Evolutionary conservation across 257 asterid genomes (phyloP).

Genomic region (Cynanchum wilfordii): DNA sequence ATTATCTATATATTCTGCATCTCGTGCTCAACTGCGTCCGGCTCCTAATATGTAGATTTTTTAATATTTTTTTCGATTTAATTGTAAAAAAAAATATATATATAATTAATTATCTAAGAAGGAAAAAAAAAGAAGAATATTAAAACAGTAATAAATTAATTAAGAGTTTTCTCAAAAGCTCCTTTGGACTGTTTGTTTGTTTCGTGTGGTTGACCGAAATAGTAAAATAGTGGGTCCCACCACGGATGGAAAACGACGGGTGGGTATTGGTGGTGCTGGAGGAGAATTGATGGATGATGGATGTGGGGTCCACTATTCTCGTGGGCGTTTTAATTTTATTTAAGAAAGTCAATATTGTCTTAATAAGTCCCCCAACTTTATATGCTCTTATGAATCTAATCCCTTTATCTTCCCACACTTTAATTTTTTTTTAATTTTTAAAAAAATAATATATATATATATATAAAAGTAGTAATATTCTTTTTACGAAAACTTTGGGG

Average conservation of each 20-base stretch:
- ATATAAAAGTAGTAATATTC: not conserved
- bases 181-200: not conserved
- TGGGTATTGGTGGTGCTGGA: not conserved
- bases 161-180: not conserved
- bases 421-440: not conserved
- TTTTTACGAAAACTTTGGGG: not conserved
- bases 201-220: not conserved
- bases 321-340: not conserved
- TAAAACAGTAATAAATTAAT: too few relatives aligned
- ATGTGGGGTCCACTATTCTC: not conserved
- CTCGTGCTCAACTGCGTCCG: too few relatives aligned
- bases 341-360: not conserved
- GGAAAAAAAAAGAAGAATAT: too few relatives aligned
- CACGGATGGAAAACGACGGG: conserved; percentile 1
- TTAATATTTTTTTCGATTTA: too few relatives aligned
- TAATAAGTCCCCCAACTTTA: not conserved
- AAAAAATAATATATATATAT: too few relatives aligned
- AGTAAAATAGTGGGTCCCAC: conserved; percentile 3
- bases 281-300: too few relatives aligned
- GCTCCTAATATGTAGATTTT: too few relatives aligned
- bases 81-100: too few relatives aligned
- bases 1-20: too few relatives aligned
- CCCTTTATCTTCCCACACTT: not conserved
- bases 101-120: too few relatives aligned
- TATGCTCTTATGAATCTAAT: not conserved